A percentile compares a stretch with the other conserved stretches of the same genome.
phyloP scores from a whole-genome alignment of 371 early-diverging fungal species.

The Mortierella sp. region DNA sequence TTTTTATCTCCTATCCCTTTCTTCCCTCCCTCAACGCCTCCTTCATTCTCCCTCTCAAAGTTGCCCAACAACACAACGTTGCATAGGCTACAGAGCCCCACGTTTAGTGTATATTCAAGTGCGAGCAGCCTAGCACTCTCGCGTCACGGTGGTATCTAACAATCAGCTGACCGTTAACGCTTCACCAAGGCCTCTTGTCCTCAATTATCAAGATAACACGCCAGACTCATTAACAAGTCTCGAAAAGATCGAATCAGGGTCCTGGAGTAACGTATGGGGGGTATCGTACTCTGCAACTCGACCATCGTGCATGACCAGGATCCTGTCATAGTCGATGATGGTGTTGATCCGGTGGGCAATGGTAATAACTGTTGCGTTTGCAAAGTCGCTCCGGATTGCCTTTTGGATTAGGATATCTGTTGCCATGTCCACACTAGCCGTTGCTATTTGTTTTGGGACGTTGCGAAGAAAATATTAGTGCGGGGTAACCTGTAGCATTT shows the following conservation, averaged over 20 bases:
- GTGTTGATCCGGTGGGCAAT: constrained; percentile 84
- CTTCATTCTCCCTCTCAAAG: too few species aligned
- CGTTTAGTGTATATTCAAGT: too few species aligned
- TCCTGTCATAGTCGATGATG: constrained; percentile 28
- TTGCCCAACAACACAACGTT: too few species aligned
- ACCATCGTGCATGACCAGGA: constrained; percentile 59
- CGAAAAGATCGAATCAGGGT: constrained; percentile 64
- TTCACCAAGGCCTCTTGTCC: too few species aligned
- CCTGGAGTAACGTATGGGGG: constrained; percentile 47
- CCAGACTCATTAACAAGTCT: background rate
- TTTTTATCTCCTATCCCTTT: too few species aligned
- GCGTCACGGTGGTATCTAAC: too few species aligned
- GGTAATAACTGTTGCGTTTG: constrained; percentile 87
- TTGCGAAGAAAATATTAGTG: too few species aligned
- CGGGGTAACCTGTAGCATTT: background rate
- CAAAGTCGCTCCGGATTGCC: constrained; percentile 88
- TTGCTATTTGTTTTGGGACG: background rate
- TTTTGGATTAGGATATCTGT: constrained; percentile 25
- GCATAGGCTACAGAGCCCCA: too few species aligned
- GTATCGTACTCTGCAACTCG: constrained; percentile 59
- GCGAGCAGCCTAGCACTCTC: too few species aligned
- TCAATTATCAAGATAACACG: background rate
- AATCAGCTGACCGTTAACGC: too few species aligned
- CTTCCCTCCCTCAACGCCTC: too few species aligned
- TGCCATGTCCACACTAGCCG: constrained; percentile 27